Conservation (phyloP, 495 filamentous ascomycete genomes). For the Xylaria acuta region DNA sequence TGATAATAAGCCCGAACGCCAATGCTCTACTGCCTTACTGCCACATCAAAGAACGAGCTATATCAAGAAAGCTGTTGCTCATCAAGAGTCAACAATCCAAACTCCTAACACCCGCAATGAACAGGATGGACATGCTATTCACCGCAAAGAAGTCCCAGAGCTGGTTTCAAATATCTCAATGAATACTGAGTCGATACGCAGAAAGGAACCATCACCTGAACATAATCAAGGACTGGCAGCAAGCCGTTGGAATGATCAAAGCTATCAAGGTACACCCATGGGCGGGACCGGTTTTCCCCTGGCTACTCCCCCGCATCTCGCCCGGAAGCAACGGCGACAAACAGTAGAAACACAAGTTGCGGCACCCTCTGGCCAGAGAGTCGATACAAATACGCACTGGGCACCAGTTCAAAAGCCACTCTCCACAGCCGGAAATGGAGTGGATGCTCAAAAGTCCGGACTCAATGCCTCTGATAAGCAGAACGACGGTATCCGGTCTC, state of each 20-base stretch:
- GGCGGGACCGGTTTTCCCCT: not conserved
- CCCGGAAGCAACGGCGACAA: not conserved
- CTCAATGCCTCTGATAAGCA: not conserved
- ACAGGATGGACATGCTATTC: not conserved
- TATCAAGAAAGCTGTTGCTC: not conserved
- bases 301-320: not conserved
- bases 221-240: not conserved
- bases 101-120: not conserved
- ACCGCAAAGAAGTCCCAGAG: not conserved
- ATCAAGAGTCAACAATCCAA: not conserved
- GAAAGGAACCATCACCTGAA: not conserved
- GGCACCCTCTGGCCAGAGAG: not conserved
- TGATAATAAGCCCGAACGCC: not conserved
- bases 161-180: not conserved
- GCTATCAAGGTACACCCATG: not conserved
- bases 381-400: not conserved
- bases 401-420: not conserved
- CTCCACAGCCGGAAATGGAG: not conserved
- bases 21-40: not conserved
- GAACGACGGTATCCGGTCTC: not conserved
- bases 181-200: not conserved
- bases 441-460: not conserved
- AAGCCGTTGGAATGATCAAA: not conserved
- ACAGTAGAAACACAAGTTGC: not conserved
- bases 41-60: constrained; percentile 6